A percentile compares a stretch with the other conserved stretches of the same genome.
phyloP scores from a whole-genome alignment of 2,329 filamentous ascomycete genomes.

The Botrytis hyacinthi region DNA sequence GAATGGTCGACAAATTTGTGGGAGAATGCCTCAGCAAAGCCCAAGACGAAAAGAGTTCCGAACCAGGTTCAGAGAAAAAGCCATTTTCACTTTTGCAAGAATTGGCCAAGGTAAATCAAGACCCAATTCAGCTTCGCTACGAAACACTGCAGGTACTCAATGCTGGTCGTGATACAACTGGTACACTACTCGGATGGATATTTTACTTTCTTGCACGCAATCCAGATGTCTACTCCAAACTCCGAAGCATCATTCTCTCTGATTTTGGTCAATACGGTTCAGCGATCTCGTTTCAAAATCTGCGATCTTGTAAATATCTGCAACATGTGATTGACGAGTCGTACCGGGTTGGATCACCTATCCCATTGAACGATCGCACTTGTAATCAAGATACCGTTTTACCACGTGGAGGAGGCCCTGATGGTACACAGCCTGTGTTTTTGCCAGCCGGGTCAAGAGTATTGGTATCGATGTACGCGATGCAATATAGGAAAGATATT shows the following conservation, averaged over 20 bases:
- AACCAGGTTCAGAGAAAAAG: slow-evolving; percentile 42
- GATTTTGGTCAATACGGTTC: slow-evolving; percentile 31
- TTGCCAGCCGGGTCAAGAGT: slow-evolving; percentile 32
- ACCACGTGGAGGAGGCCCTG: slow-evolving; percentile 39
- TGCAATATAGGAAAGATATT: slow-evolving; percentile 49
- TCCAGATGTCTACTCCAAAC: slow-evolving; percentile 32
- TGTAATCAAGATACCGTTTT: slow-evolving; percentile 46
- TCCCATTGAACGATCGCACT: slow-evolving; percentile 51
- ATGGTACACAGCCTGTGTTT: slow-evolving; percentile 38
- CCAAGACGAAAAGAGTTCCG: slow-evolving; percentile 21
- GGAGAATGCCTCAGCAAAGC: slow-evolving; percentile 25
- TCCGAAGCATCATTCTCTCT: slow-evolving; percentile 43
- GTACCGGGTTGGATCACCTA: slow-evolving; percentile 48
- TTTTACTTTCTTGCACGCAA: slow-evolving; percentile 23
- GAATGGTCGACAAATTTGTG: slow-evolving; percentile 13
- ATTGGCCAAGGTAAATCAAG: slow-evolving; percentile 36
- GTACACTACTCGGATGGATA: slow-evolving; percentile 35
- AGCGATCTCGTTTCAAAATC: slow-evolving; percentile 19
- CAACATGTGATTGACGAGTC: slow-evolving; percentile 37
- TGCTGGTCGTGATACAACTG: slow-evolving; percentile 27
- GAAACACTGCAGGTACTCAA: slow-evolving; percentile 27
- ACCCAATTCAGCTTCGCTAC: slow-evolving; percentile 26
- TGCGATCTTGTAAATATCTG: slow-evolving; percentile 29
- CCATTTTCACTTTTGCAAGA: slow-evolving; percentile 42
- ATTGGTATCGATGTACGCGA: slow-evolving; percentile 32